A percentile compares a stretch with the other conserved stretches of the same genome.
Conservation (phyloP, 2,329 filamentous ascomycete species). For the Diplodia sapinea region DNA sequence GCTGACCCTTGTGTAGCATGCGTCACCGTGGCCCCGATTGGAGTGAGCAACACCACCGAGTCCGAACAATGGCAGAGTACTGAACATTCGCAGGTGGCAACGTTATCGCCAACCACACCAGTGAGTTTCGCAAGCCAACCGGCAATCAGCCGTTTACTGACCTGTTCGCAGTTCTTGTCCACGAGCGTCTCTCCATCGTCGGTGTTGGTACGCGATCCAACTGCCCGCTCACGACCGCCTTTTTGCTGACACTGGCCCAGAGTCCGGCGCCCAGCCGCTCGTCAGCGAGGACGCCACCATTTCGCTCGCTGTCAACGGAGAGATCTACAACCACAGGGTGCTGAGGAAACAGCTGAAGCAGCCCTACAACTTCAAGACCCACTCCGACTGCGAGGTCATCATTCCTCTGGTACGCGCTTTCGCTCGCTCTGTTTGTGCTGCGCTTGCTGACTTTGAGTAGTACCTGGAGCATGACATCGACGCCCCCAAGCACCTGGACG, state of each 20-base stretch:
- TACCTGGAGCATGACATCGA: slow-evolving; percentile 93
- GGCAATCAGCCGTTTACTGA: slow-evolving; percentile 35
- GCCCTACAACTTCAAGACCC: slow-evolving; percentile 95
- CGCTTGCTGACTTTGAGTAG: slow-evolving; percentile 54
- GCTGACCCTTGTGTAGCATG: slow-evolving; percentile 65
- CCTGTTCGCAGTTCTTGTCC: slow-evolving; percentile 71
- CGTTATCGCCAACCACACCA: slow-evolving; percentile 87
- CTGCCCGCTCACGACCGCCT: background rate
- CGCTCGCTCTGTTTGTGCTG: background rate
- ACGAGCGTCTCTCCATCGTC: slow-evolving; percentile 97
- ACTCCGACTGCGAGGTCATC: slow-evolving; percentile 98
- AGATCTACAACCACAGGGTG: slow-evolving; percentile 99
- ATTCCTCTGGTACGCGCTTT: slow-evolving; percentile 81
- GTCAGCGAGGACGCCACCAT: slow-evolving; percentile 89
- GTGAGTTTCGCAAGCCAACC: slow-evolving; percentile 55
- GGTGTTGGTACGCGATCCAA: slow-evolving; percentile 74
- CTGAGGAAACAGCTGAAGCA: slow-evolving; percentile 84
- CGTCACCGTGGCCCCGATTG: slow-evolving; percentile 98
- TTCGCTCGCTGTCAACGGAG: slow-evolving; percentile 95
- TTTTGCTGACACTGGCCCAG: slow-evolving; percentile 54
- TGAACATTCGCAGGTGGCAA: slow-evolving; percentile 72
- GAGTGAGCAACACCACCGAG: slow-evolving; percentile 68
- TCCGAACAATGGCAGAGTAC: slow-evolving; percentile 37
- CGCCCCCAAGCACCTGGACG: slow-evolving; percentile 90
- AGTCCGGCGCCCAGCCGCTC: slow-evolving; percentile 93